Base-by-base conservation (phyloP, 108 stramenopile species). In the Aurantiochytrium sp. region DNA sequence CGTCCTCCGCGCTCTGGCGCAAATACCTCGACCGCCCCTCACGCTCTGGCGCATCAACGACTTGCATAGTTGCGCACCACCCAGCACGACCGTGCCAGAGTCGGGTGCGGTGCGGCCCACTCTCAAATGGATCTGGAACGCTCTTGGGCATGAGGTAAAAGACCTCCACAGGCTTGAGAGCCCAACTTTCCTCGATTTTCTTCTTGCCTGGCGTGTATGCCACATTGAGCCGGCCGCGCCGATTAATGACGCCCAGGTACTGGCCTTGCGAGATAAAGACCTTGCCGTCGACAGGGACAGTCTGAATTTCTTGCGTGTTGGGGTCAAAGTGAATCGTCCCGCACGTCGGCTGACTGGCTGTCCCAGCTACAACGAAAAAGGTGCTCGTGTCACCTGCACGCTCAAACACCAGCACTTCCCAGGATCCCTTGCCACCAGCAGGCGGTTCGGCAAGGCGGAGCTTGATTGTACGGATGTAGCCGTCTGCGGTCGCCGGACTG, bases 181-280 rank as follows among this genome's bases (percentile, higher is more conserved):
- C 76, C 76, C 76, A 83, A 35, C 49, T 53, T 35, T 83, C 76
- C 49, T 83, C 76, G 23, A 83, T 83, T 83, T 83, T 83, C 51
- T 83, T 83, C 76, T 83, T 83, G n/a, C 76, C 76, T 12, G 76
- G 76, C 45, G 76, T 83, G 51, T 83, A 83, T 12, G 76, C 76
- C 10, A 83, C 76, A 53, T 83, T 83, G n/a, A 83, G 51, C 6
- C 76, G 76, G 23, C 76, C 76, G 23, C 5, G 76, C 5, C 49
- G 76, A 45, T 83, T 83, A 18, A 83, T 53, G 51, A 83, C 76
- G 23, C 76, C 76, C 19, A 83, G 51, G 76, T 83, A 83, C 51
- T 83, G 76, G 45, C 76, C 76, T 23, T 83, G 76, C n/a, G 76
- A 83, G 51, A 83, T 83, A 23, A 25, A 53, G 25, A 83, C 76